Percentiles rank a stretch among this genome's conserved stretches.
These are phyloP conservation scores for Alternaria hordeiaustralica DNA, from an alignment of 2,329 filamentous ascomycete species.

Conservation along the genomic window DNA sequence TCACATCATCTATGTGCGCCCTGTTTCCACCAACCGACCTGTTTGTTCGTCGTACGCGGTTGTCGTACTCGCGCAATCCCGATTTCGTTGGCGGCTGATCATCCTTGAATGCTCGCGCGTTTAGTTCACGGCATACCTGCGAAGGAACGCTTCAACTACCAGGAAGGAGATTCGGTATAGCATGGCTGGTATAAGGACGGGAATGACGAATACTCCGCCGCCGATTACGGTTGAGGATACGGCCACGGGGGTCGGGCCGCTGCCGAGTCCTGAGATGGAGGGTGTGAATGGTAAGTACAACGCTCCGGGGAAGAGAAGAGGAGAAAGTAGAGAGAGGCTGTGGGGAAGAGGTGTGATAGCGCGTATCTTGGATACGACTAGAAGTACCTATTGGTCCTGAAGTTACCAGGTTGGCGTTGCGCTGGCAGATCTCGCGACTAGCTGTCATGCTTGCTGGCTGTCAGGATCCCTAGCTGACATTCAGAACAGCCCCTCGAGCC, in stretches of 20 bases:
- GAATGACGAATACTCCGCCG: slow-evolving; percentile 32
- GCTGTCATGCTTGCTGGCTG: not conserved
- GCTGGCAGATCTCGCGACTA: not conserved
- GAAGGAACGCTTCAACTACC: too few species aligned
- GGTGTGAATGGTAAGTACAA: slow-evolving; percentile 21
- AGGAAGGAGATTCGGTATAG: not conserved
- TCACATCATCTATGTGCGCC: not conserved
- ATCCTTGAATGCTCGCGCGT: slow-evolving; percentile 2
- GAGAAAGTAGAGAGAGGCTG: not conserved
- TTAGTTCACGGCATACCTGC: not conserved
- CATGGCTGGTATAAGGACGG: slow-evolving; percentile 9
- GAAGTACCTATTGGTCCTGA: not conserved
- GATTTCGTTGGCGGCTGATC: not conserved
- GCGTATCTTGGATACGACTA: not conserved
- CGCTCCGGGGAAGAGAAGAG: not conserved
- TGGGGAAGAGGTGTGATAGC: not conserved
- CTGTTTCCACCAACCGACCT: not conserved
- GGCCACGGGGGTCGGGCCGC: slow-evolving; percentile 27
- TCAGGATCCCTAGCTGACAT: slow-evolving; percentile 4
- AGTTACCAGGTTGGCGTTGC: not conserved
- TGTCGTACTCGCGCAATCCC: not conserved
- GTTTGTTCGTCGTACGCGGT: slow-evolving; percentile 1
- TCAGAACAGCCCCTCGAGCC: slow-evolving; percentile 21
- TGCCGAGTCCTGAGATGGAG: slow-evolving; percentile 31
- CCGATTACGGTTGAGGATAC: slow-evolving; percentile 47